Evolutionary conservation across 2,329 filamentous ascomycete species (phyloP), one percentile per base, ranked within the genome.

Genomic region (Pseudogymnoascus destructans): DNA sequence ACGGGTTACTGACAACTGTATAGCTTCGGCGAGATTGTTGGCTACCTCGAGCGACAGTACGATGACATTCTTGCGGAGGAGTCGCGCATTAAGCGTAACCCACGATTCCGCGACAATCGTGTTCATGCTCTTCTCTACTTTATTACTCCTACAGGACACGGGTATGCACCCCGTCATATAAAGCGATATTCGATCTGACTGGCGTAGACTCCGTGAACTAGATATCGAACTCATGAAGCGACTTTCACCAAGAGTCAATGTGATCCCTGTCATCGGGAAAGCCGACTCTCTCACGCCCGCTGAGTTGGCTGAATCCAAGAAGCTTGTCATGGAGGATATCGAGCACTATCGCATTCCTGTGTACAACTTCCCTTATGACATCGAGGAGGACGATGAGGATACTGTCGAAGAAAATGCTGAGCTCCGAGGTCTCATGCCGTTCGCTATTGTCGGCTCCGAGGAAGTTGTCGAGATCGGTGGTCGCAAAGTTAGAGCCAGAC

Each of bases 31-130:
- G 93, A 97, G 75, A 98, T 98, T 69, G 91, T 95, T 66, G 92
- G 91, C 66, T 96, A 95, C 76, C 88, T 98, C 69, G 93, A 98
- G 81, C 85, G 92, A 77, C 92, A 98, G 83, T 97, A 97, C 75
- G 93, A 98, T 75, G 91, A 97, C 73, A 97, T 98, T 79, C 82
- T 98, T 68, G 92, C 93, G 63, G 92, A 97, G 78, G 93, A 98
- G 79, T 97, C 93, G 69, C 89, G 93, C 79, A 98, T 98, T 81
- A 98, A 98, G 88, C 93, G 93, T 90, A 98, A 98, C 79, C 93
- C 93, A 67, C 86, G 93, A 70, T 98, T 98, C 86, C 86, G 93
- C 71, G 93, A 98, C 77, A 97, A 98, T 78, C 89, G 93, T 77
- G 89, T 98, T 55, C 93, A 98, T 71, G 93, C 91, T 66, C 84